Base-by-base conservation (phyloP, 2,329 filamentous ascomycete species). In the Teratosphaeria nubilosa region DNA sequence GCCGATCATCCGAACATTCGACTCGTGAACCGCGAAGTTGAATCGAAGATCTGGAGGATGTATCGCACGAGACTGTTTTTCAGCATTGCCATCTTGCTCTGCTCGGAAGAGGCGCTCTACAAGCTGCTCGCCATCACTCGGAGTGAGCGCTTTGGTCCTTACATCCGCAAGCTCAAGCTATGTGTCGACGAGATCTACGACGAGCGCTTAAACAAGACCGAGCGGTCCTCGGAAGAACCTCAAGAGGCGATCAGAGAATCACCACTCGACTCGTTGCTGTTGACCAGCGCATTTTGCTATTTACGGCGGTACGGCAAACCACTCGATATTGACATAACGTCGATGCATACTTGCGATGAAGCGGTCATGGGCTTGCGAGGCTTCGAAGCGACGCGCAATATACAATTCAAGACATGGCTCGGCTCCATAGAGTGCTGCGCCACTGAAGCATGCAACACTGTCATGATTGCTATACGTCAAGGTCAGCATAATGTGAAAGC, bases 1-100 rank as follows among this genome's bases (percentile, higher is more conserved):
- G 14, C 30, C 9, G 57, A 61, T 34, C 32, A 59, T 2, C 41
- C 27, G 5, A 30, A 27, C 3, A 31, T 59, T 1, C 57, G 59
- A 10, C 57, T 59, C 5, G 51, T 53, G 24, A 52, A 50, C 22
- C 25, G 37, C 22, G 51, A 54, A 2, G n/a, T 31, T 20, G 53
- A 24, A 1, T 27, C 52, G 13, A 57, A 54, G 27, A 27, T 55
- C 20, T 10, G 22, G 25, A 51, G 53, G 30, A 53, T 58, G 2
- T 55, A 41, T 32, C 37, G 20, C 1, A 34, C 24, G 2, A 25
- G 20, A 10, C 52, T 57, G 34, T 59, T 61, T 31, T 50, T 32
- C 11, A 14, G 51, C 9, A 51, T 51, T 16, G 2, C 32, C 5
- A 20, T 59, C n/a, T 20, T 59, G n/a, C 54, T 57, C 16, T 45